Evolutionary conservation across 176 grass and related monocot genomes (phyloP).

Genomic region (Eragrostis nindensis): DNA sequence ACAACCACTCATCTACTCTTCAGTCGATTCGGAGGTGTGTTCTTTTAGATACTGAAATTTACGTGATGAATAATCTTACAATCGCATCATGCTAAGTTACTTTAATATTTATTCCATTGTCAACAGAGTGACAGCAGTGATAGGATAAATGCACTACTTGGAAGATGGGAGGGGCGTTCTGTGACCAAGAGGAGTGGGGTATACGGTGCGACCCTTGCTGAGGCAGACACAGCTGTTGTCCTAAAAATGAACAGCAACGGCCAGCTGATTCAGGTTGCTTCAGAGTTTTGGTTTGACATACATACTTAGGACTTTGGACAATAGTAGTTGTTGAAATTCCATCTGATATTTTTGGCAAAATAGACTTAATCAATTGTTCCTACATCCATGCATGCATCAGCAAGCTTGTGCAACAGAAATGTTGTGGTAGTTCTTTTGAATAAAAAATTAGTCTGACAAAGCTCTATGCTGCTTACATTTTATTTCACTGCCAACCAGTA

Average conservation of each 20-base stretch:
- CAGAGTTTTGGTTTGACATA: slow-evolving; percentile 16
- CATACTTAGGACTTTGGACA: slow-evolving; percentile 5
- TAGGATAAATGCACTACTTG: slow-evolving; percentile 68
- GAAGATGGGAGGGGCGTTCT: slow-evolving; percentile 86
- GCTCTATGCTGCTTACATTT: neutral
- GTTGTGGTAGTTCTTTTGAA: neutral
- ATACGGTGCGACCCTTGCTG: slow-evolving; percentile 76
- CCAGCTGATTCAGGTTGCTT: slow-evolving; percentile 68
- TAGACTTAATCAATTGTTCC: neutral
- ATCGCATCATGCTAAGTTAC: neutral
- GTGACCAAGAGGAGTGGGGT: slow-evolving; percentile 89
- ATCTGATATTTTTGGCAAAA: neutral
- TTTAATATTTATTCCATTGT: slow-evolving; percentile 1
- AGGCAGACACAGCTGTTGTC: slow-evolving; percentile 66
- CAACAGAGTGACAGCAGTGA: slow-evolving; percentile 38
- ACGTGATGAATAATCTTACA: neutral
- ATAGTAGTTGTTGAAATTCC: neutral
- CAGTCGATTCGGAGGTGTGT: slow-evolving; percentile 41
- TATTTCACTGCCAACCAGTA: slow-evolving; percentile 17
- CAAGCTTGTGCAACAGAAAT: neutral
- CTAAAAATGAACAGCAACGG: slow-evolving; percentile 63
- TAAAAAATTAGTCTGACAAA: neutral
- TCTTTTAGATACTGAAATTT: neutral
- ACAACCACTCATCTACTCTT: slow-evolving; percentile 41
- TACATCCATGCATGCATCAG: neutral